These are phyloP conservation scores for Ceratocystis diversiconidia DNA, from an alignment of 2,329 filamentous ascomycete species.

Conservation along the genomic window DNA sequence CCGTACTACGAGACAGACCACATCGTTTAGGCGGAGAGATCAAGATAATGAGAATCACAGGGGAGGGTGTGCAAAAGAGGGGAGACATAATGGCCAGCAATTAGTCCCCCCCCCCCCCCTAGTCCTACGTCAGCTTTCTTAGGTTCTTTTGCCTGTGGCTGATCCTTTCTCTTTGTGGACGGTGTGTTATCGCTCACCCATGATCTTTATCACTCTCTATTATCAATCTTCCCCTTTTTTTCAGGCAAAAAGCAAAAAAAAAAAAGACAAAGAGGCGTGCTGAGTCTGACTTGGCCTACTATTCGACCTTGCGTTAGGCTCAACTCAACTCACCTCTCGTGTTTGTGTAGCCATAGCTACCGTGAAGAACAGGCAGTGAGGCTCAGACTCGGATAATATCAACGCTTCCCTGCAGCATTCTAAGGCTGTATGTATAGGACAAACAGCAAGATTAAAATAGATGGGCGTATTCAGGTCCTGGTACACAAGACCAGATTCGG, in stretches of 20 bases:
- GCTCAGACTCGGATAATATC: background rate
- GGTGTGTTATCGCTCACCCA: background rate
- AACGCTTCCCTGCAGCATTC: background rate
- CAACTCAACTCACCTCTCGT: background rate
- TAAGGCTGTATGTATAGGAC: background rate
- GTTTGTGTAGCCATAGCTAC: background rate
- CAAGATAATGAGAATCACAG: background rate
- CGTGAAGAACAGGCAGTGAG: background rate
- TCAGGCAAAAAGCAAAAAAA: too few relatives aligned
- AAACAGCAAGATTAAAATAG: background rate
- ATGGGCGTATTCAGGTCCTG: background rate
- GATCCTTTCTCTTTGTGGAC: background rate
- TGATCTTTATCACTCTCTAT: background rate
- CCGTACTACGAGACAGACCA: constrained; percentile 18
- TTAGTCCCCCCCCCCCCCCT: background rate
- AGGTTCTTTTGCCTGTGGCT: background rate
- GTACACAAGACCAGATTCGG: background rate
- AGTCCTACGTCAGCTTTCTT: background rate
- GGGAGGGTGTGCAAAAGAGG: background rate
- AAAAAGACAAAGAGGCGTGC: background rate
- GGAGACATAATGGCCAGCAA: background rate
- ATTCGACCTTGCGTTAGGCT: background rate
- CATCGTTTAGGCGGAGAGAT: constrained; percentile 12
- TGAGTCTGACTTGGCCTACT: constrained; percentile 1
- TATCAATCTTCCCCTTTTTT: background rate